Evolutionary conservation across 2,329 filamentous ascomycete genomes (phyloP).

Genomic region (Penicillium palitans): DNA sequence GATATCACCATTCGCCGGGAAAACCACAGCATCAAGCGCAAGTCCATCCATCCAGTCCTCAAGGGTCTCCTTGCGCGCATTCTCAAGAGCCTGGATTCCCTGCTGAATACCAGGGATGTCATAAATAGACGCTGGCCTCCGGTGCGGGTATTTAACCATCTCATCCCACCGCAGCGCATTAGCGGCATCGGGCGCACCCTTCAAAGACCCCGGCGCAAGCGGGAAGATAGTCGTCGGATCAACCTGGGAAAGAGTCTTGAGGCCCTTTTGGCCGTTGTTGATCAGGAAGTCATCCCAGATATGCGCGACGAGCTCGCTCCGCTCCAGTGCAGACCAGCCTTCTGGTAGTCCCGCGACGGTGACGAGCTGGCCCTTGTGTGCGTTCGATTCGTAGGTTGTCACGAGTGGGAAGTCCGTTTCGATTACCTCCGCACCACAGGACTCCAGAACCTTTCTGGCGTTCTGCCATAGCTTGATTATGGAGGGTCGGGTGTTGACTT

Average conservation of each 20-base stretch:
- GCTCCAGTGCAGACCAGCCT: conserved; percentile 51
- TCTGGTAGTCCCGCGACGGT: conserved; percentile 46
- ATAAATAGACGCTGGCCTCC: conserved; percentile 39
- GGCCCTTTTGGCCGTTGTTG: conserved; percentile 43
- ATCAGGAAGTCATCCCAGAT: conserved; percentile 55
- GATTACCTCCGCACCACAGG: conserved; percentile 34
- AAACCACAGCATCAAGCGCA: conserved; percentile 49
- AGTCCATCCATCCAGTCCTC: conserved; percentile 53
- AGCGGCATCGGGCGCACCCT: conserved; percentile 24
- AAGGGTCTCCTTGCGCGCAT: conserved; percentile 50
- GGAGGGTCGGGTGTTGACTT: conserved; percentile 37
- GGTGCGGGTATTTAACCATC: conserved; percentile 29
- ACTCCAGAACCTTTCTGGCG: conserved; percentile 30
- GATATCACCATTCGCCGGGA: conserved; percentile 54
- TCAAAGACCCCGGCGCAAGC: conserved; percentile 28
- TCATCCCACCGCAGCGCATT: conserved; percentile 30
- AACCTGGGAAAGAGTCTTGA: conserved; percentile 42
- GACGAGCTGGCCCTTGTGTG: conserved; percentile 33
- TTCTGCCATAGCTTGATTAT: conserved; percentile 42
- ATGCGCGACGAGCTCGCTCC: conserved; percentile 52
- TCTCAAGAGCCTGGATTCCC: conserved; percentile 51
- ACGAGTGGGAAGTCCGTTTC: conserved; percentile 38
- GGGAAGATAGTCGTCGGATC: conserved; percentile 44
- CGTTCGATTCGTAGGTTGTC: conserved; percentile 37
- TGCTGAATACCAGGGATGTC: conserved; percentile 44